phyloP scores from a whole-genome alignment of 495 filamentous ascomycete species.

The Tetracladium marchalianum region DNA sequence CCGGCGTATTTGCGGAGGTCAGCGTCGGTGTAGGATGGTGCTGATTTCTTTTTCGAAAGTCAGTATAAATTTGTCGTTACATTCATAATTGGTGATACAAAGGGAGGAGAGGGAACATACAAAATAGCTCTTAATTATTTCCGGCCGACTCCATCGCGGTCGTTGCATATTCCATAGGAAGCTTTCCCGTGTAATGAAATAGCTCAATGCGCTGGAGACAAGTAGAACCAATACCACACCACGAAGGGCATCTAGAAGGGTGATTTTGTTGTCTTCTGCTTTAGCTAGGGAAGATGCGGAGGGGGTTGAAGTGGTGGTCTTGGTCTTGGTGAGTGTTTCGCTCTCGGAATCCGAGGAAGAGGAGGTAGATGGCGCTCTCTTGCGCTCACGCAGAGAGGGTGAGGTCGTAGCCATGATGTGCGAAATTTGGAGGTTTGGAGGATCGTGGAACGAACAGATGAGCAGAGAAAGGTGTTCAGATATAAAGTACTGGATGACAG shows the following conservation, averaged over 20 bases:
- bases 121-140: constrained; percentile 51
- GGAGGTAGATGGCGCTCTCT: neutral
- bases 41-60: constrained; percentile 27
- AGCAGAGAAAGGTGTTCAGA: neutral
- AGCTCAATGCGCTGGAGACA: constrained; percentile 49
- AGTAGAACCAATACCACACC: constrained; percentile 53
- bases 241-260: constrained; percentile 63
- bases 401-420: constrained; percentile 12
- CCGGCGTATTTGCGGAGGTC: constrained; percentile 74
- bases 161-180: constrained; percentile 53
- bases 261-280: constrained; percentile 30
- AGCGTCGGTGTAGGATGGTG: constrained; percentile 54
- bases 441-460: neutral
- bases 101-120: constrained; percentile 4
- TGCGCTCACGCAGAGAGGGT: constrained; percentile 2
- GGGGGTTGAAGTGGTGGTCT: constrained; percentile 12
- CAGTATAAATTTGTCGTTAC: neutral
- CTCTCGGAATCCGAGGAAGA: constrained; percentile 6
- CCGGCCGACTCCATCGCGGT: constrained; percentile 56
- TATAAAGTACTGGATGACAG: too few species aligned
- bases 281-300: constrained; percentile 22
- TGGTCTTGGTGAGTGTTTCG: constrained; percentile 4
- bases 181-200: constrained; percentile 28
- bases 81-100: neutral
- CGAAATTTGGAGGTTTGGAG: neutral